Evolutionary conservation across 2,329 filamentous ascomycete species (phyloP).

Genomic region (Fusarium sp.): DNA sequence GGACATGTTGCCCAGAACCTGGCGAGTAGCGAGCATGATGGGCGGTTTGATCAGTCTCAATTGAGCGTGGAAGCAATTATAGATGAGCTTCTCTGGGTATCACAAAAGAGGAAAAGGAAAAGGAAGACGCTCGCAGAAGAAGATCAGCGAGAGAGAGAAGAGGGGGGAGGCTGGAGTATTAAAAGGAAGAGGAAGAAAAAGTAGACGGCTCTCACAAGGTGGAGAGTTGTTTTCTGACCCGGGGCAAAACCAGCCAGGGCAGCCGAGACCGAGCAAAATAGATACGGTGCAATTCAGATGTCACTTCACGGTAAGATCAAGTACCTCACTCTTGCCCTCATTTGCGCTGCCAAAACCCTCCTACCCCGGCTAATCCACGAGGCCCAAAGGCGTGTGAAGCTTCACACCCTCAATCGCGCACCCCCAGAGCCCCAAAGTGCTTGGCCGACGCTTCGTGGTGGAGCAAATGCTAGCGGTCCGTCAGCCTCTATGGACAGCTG

Average conservation of each 20-base stretch:
- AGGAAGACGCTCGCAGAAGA: slow-evolving; percentile 39
- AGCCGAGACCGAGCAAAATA: slow-evolving; percentile 40
- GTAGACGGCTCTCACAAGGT: slow-evolving; percentile 29
- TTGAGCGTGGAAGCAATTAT: slow-evolving; percentile 26
- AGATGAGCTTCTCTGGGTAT: slow-evolving; percentile 47
- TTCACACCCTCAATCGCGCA: slow-evolving; percentile 14
- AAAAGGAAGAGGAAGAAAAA: slow-evolving; percentile 44
- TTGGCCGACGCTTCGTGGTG: slow-evolving; percentile 16
- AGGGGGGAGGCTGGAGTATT: slow-evolving; percentile 44
- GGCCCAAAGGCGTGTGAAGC: slow-evolving; percentile 16
- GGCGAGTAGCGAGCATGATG: slow-evolving; percentile 77
- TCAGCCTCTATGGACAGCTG: slow-evolving; percentile 11
- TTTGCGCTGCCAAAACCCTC: slow-evolving; percentile 10
- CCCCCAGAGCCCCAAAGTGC: slow-evolving; percentile 27
- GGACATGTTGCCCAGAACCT: slow-evolving; percentile 73
- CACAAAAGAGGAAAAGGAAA: slow-evolving; percentile 35
- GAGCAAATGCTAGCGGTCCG: slow-evolving; percentile 9
- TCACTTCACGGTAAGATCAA: slow-evolving; percentile 29
- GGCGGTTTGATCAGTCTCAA: slow-evolving; percentile 37
- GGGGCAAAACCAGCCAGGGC: slow-evolving; percentile 36
- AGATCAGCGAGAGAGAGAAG: slow-evolving; percentile 28
- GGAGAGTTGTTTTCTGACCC: slow-evolving; percentile 46
- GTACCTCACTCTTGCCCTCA: slow-evolving; percentile 28
- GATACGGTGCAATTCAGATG: slow-evolving; percentile 34
- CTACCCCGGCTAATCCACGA: slow-evolving; percentile 27